Evolutionary conservation across 257 asterid species (phyloP).

Genomic region (Nicotiana attenuata): DNA sequence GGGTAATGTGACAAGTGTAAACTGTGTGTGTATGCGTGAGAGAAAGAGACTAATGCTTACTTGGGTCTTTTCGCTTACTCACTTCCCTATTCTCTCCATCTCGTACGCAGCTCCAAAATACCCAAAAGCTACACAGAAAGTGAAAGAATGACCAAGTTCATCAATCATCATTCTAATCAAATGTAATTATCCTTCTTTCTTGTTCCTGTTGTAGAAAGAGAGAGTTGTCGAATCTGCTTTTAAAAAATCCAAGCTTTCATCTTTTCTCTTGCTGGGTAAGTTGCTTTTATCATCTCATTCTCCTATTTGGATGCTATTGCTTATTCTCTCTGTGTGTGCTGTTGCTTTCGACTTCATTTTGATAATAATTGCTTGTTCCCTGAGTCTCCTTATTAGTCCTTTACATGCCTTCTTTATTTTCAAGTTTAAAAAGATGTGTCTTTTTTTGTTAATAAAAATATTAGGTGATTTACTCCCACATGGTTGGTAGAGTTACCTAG

Average conservation of each 20-base stretch:
- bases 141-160: background rate
- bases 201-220: background rate
- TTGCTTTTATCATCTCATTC: background rate
- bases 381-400: background rate
- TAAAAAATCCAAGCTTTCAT: background rate
- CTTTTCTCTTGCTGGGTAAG: conserved; percentile 9
- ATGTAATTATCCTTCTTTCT: background rate
- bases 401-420: background rate
- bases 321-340: background rate
- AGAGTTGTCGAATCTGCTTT: background rate
- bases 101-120: background rate
- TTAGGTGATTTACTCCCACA: background rate
- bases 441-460: background rate
- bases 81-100: background rate
- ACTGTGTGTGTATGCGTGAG: background rate
- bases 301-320: background rate
- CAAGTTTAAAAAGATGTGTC: background rate
- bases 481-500: no score
- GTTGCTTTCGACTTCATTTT: background rate
- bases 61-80: background rate
- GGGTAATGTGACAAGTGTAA: background rate
- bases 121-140: background rate
- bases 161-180: background rate
- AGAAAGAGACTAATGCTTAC: background rate
- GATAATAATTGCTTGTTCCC: background rate